Evolutionary conservation across 352 stramenopile genomes (phyloP).

Genomic region (Globisporangium recalcitrans): DNA sequence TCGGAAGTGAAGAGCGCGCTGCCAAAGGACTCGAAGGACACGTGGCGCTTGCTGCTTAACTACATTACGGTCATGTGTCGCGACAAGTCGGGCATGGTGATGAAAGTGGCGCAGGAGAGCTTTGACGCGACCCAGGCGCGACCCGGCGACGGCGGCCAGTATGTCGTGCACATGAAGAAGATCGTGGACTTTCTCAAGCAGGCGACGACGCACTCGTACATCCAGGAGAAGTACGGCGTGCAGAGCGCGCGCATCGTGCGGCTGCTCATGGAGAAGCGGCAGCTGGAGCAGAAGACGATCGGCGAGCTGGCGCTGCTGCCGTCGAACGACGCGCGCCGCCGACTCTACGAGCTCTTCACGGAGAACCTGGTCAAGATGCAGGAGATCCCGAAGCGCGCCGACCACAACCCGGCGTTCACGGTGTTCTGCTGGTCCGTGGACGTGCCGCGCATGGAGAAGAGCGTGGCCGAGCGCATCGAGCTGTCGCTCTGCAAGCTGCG

Average conservation of each 20-base stretch:
- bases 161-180: constrained; percentile 88
- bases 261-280: constrained; percentile 79
- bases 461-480: constrained; percentile 61
- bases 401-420: constrained; percentile 87
- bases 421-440: constrained; percentile 86
- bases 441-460: constrained; percentile 52
- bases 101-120: constrained; percentile 67
- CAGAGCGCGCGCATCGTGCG: constrained; percentile 81
- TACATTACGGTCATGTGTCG: constrained; percentile 89
- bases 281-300: constrained; percentile 85
- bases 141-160: constrained; percentile 76
- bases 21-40: constrained; percentile 71
- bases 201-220: constrained; percentile 73
- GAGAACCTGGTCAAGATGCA: constrained; percentile 79
- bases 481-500: constrained; percentile 69
- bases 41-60: constrained; percentile 80
- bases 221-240: constrained; percentile 78
- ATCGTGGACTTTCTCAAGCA: constrained; percentile 77
- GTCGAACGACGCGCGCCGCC: constrained; percentile 72
- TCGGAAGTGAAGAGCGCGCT: constrained; percentile 63
- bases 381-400: constrained; percentile 82
- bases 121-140: constrained; percentile 59
- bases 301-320: constrained; percentile 78
- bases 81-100: constrained; percentile 86
- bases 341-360: constrained; percentile 75